A percentile compares a stretch with the other conserved stretches of the same genome.
Evolutionary conservation across 169 alveolate species (phyloP).

Genomic region (Plasmodium sp.): DNA sequence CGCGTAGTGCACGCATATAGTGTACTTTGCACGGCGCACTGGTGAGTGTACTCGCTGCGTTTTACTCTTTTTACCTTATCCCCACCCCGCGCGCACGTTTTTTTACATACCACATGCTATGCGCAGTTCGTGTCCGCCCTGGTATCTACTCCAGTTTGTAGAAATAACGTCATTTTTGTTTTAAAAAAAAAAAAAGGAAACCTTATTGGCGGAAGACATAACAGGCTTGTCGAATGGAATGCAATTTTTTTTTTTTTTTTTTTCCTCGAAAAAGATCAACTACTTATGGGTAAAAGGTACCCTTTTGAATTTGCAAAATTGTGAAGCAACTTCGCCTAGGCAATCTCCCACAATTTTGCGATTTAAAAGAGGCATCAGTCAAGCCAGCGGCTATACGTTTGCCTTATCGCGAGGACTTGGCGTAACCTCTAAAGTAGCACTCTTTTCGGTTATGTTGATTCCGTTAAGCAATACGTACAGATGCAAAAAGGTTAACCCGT

Average conservation of each 20-base stretch:
- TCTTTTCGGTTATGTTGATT: not conserved
- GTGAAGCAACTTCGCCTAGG: not conserved
- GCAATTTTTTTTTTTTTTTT: not conserved
- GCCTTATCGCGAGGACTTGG: not conserved
- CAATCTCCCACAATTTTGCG: not conserved
- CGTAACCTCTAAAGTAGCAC: not conserved
- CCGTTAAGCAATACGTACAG: not conserved
- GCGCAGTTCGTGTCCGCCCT: not conserved
- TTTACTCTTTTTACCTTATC: not conserved
- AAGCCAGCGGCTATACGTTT: not conserved
- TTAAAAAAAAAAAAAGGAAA: not conserved
- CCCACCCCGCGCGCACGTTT: not conserved
- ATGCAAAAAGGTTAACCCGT: not conserved
- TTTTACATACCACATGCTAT: not conserved
- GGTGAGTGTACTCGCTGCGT: not conserved
- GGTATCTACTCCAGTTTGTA: not conserved
- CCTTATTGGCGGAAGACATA: not conserved
- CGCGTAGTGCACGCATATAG: no score
- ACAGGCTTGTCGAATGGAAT: not conserved
- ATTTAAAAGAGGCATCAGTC: not conserved
- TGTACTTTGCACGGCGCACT: not conserved
- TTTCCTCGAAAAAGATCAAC: not conserved
- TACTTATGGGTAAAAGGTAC: not conserved
- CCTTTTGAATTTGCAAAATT: not conserved
- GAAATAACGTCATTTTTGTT: not conserved